Base-by-base conservation (phyloP, 768 basidiomycete species). In the Erythrobasidium yunnanense region DNA sequence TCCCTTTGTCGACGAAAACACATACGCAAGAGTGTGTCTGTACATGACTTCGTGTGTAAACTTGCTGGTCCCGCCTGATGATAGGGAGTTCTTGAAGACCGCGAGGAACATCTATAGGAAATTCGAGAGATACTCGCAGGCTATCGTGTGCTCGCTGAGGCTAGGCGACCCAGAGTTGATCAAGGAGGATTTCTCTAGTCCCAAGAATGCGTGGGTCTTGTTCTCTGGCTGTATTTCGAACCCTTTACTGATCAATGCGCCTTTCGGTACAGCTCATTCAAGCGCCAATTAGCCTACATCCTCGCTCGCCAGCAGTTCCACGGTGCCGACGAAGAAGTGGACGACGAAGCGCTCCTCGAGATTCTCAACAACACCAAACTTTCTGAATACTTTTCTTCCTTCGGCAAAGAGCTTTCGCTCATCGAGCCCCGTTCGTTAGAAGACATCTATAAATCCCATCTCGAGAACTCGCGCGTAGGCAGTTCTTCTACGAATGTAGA, bases 1-100 rank as follows among this genome's bases (percentile, higher is more conserved):
- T 18, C 78, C 83, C 11, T 77, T 91, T 46, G 86, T 95, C 20
- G 92, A 97, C 71, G 81, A 85, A 27, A 88, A 92, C 76, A 92
- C 88, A 0, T 97, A 82, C 73, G 80, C 79, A 53, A 84, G 95
- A 55, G 92, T 99, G 4, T 93, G 91, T 71, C 84, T 87, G 54
- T 99, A 99, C 75, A 96, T 97, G 89, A 85, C 93, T 74, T 83
- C 88, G 74, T 93, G 90, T 71, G 88, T 96, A 4, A 86, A 84
- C 72, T 82, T 96, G 50, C 82, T 99, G 3, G 86, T 88, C 0
- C 88, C 91, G 47, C 91, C 91, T 25, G 95, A 97, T 75, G 95
- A 97, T 74, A 78, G 87, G 35, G 79, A 84, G 15, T 96, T 99
- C 81, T 81, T 99, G 35, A 82, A 83, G 56, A 87, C 91, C 1